phyloP scores from a whole-genome alignment of 805 yeast species.

The Danielia reshetovae region DNA sequence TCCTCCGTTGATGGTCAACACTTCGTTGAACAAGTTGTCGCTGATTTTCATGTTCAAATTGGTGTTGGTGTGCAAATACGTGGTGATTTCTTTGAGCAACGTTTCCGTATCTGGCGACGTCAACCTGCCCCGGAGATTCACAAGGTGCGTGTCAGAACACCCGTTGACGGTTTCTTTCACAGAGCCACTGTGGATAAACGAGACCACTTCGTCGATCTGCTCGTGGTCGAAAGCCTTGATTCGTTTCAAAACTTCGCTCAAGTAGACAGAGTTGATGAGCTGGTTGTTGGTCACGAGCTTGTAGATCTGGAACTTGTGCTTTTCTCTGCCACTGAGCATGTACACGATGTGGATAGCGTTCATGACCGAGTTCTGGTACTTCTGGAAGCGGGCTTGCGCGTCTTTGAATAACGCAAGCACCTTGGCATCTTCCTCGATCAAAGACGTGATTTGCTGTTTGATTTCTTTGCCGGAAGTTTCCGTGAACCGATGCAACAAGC shows the following conservation, averaged over 20 bases:
- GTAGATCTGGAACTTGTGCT: constrained; percentile 30
- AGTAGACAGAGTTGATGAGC: constrained; percentile 22
- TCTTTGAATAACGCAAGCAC: constrained; percentile 13
- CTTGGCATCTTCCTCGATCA: constrained; percentile 15
- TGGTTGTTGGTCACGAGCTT: constrained; percentile 27
- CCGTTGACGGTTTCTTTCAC: constrained; percentile 5
- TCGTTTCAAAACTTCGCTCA: constrained; percentile 19
- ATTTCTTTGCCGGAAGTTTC: constrained; percentile 5
- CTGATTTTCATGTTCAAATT: constrained; percentile 20
- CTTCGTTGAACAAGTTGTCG: constrained; percentile 28
- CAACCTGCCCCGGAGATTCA: constrained; percentile 1
- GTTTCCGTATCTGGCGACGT: neutral
- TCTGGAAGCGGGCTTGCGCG: constrained; percentile 18
- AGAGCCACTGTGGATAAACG: constrained; percentile 7
- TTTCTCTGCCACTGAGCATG: constrained; percentile 14
- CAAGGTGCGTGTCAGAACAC: constrained; percentile 8
- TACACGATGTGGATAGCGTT: constrained; percentile 24
- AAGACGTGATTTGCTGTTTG: constrained; percentile 8
- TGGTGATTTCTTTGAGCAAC: constrained; percentile 9
- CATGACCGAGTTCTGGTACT: constrained; percentile 24
- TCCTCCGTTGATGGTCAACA: constrained; percentile 29
- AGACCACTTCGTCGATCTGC: constrained; percentile 2
- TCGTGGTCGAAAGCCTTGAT: constrained; percentile 4
- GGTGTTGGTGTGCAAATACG: constrained; percentile 14
- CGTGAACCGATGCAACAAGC: constrained; percentile 8